Percentiles rank a stretch among this genome's conserved stretches.
phyloP scores from a whole-genome alignment of 148 eudicot genomes.

The Fagopyrum homotropicum region DNA sequence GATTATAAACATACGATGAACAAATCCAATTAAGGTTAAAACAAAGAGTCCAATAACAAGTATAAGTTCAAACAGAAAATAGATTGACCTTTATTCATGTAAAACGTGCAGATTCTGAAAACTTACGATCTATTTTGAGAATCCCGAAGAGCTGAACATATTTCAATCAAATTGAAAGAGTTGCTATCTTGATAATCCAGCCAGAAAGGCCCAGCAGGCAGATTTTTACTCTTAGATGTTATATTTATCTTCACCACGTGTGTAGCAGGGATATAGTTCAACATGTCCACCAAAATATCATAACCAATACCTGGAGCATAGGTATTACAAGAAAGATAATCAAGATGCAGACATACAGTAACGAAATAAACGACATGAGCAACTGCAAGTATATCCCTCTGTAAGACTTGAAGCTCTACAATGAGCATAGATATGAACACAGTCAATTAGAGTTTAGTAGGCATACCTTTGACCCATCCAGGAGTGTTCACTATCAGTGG shows the following conservation, averaged over 20 bases:
- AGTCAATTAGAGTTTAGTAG: conserved; percentile 6
- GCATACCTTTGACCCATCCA: conserved; percentile 92
- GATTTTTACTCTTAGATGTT: conserved; percentile 54
- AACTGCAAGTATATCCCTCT: neutral
- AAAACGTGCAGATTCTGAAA: neutral
- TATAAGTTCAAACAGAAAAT: neutral
- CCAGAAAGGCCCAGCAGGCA: conserved; percentile 87
- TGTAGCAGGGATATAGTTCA: conserved; percentile 58
- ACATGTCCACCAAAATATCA: conserved; percentile 64
- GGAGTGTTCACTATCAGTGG: conserved; percentile 85
- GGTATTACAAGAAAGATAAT: neutral
- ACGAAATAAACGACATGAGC: neutral
- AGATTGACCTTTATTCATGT: neutral
- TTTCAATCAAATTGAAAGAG: conserved; percentile 45
- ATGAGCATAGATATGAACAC: neutral
- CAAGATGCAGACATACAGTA: neutral
- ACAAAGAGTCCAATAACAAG: neutral
- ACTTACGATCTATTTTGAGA: conserved; percentile 66
- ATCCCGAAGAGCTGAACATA: conserved; percentile 67
- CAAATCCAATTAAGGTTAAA: neutral
- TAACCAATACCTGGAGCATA: conserved; percentile 68
- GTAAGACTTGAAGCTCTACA: neutral
- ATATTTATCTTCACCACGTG: conserved; percentile 81
- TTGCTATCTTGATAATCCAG: conserved; percentile 31
- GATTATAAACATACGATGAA: neutral